Base-by-base conservation (phyloP, 1,284 basidiomycete species). In the Fomitiporia mediterranea region DNA sequence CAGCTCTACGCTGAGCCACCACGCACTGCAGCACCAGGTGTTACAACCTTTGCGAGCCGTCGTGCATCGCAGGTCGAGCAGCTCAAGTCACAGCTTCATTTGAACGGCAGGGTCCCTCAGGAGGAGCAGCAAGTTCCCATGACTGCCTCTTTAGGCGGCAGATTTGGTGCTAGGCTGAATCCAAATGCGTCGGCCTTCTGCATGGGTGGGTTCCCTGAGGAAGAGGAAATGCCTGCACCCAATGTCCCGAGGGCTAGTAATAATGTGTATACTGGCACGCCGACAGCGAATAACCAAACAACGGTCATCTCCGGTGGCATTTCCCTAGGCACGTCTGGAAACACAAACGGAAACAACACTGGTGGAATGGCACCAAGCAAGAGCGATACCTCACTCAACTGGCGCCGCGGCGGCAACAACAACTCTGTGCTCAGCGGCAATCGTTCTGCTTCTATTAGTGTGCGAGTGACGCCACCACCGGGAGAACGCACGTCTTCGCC, bases 131-230 rank as follows among this genome's bases (percentile, higher is more conserved):
- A 81, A 60, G 74, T 83, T 53, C 88, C 89, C 47, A 89, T 89
- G 89, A 87, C 88, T 38, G 88, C 89, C 48, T 78, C 83, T 42
- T 72, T 89, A 30, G 83, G 82, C 54, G 89, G 89, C 56, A 82
- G 82, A 62, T 90, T 88, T 61, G 87, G 86, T 34, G 77, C 79
- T 35, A 56, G 59, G 38, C 58, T 69, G 35, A 69, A 69, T 60
- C 87, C 89, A 60, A 69, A 79, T 51, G 73, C 72, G 40, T 77
- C 54, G 72, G 62, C 65, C 75, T 60, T 75, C 74, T 60, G 68
- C 62, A 66, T 70, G 61, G 56, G 68, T 43, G 61, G 67, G 52
- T 70, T 73, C 60, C 71, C 72, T 63, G 69, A 72, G 58, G 63
- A 66, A 51, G 67, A 67, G 57, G 76, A 76, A 43, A 67, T 68